phyloP scores from a whole-genome alignment of 208 protist species.

The Sergeia podlipaevii region DNA sequence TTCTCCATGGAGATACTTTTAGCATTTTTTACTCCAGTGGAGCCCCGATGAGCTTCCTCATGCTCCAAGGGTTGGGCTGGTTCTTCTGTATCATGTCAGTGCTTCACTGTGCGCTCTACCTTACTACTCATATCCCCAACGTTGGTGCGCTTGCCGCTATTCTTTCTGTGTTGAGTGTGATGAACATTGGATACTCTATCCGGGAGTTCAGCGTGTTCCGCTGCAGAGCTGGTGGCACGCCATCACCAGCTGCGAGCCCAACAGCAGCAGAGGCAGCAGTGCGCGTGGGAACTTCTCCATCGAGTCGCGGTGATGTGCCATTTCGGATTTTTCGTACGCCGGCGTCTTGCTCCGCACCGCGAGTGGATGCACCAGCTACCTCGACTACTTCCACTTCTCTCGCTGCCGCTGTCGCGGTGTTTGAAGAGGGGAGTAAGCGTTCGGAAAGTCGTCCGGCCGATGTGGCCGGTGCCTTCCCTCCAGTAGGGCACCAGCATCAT shows the following conservation, averaged over 20 bases:
- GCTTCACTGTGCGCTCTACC: constrained; percentile 31
- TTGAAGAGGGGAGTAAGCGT: too few relatives aligned
- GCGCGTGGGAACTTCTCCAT: too few relatives aligned
- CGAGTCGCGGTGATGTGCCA: too few relatives aligned
- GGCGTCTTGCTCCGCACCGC: too few relatives aligned
- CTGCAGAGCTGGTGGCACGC: neutral
- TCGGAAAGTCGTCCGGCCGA: too few relatives aligned
- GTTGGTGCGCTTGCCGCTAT: constrained; percentile 20
- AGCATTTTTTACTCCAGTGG: constrained; percentile 25
- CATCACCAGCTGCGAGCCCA: neutral
- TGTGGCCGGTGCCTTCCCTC: too few relatives aligned
- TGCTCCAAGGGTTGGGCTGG: constrained; percentile 55
- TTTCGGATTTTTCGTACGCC: too few relatives aligned
- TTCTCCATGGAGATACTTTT: constrained; percentile 47
- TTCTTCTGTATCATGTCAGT: constrained; percentile 46
- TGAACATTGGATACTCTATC: constrained; percentile 35
- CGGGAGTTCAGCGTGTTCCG: constrained; percentile 25
- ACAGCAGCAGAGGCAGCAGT: neutral
- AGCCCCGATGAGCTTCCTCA: constrained; percentile 26
- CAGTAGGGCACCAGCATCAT: too few relatives aligned
- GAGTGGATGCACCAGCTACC: neutral
- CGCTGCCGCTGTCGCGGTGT: too few relatives aligned
- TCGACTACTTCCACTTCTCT: neutral
- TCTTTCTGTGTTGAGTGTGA: constrained; percentile 30
- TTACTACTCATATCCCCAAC: constrained; percentile 19